Percentiles rank a stretch among this genome's conserved stretches.
These are phyloP conservation scores for Penicillium riverlandense DNA, from an alignment of 495 filamentous ascomycete genomes.

Conservation along the genomic window DNA sequence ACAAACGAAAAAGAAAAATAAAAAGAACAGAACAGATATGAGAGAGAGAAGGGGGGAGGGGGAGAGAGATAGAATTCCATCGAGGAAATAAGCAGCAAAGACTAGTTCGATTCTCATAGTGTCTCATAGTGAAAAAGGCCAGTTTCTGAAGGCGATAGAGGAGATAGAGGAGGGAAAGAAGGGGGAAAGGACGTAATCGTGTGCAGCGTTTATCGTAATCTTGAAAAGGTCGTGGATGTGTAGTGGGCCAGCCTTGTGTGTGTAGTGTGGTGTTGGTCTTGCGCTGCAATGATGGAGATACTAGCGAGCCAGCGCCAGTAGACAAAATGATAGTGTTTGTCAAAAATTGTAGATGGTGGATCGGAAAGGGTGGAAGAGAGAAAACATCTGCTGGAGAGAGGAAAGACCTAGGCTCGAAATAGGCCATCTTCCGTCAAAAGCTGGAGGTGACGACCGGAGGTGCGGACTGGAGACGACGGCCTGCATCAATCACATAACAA, in stretches of 20 bases:
- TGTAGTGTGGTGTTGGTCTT: too few species aligned
- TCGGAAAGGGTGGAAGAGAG: neutral
- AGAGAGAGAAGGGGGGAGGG: neutral
- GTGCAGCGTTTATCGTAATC: neutral
- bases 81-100: neutral
- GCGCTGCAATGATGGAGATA: neutral
- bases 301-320: slow-evolving; percentile 12
- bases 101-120: too few species aligned
- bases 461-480: too few species aligned
- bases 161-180: neutral
- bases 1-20: neutral
- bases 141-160: too few species aligned
- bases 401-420: neutral
- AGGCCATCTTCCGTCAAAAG: too few species aligned
- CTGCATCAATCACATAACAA: slow-evolving; percentile 41
- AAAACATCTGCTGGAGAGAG: neutral
- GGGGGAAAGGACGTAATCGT: neutral
- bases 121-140: too few species aligned
- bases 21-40: neutral
- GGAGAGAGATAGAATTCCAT: neutral
- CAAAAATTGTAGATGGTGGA: too few species aligned
- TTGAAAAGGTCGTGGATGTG: neutral
- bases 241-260: too few species aligned
- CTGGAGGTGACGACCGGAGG: too few species aligned
- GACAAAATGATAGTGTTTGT: neutral